These are phyloP conservation scores for Oidium heveae DNA, from an alignment of 2,329 filamentous ascomycete genomes.

Conservation along the genomic window DNA sequence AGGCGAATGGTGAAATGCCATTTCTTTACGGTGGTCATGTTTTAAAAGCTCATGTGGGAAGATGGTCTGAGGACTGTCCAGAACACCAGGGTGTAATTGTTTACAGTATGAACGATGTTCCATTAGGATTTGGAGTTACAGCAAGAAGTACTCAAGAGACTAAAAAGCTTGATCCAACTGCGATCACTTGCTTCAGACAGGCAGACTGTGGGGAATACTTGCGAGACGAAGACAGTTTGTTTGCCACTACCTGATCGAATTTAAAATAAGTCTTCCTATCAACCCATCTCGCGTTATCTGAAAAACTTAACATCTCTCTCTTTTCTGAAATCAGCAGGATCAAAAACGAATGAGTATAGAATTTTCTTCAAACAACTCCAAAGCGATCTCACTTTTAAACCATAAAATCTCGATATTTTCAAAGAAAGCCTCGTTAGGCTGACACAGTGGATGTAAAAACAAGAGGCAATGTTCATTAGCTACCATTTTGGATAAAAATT, in stretches of 20 bases:
- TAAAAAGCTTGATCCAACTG: conserved; percentile 67
- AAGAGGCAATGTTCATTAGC: too few relatives aligned
- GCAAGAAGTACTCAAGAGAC: conserved; percentile 70
- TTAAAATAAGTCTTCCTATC: too few relatives aligned
- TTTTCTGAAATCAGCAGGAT: too few relatives aligned
- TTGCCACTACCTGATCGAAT: conserved; percentile 19
- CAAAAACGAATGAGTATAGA: too few relatives aligned
- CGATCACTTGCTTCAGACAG: conserved; percentile 71
- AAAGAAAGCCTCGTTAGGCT: too few relatives aligned
- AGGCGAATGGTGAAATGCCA: conserved; percentile 89
- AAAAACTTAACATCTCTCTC: too few relatives aligned
- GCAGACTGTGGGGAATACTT: conserved; percentile 89
- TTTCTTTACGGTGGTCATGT: conserved; percentile 88
- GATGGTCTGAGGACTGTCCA: conserved; percentile 77
- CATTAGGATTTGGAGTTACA: conserved; percentile 81
- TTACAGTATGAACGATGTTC: conserved; percentile 75
- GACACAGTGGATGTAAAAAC: too few relatives aligned
- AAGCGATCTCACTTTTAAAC: too few relatives aligned
- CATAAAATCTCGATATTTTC: too few relatives aligned
- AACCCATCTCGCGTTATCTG: too few relatives aligned
- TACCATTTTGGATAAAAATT: too few relatives aligned
- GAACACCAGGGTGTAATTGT: conserved; percentile 85
- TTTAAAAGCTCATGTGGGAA: conserved; percentile 49
- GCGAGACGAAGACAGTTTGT: conserved; percentile 49
- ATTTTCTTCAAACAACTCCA: too few relatives aligned